Evolutionary conservation across 495 filamentous ascomycete species (phyloP).

Genomic region (Geopyxis carbonaria): DNA sequence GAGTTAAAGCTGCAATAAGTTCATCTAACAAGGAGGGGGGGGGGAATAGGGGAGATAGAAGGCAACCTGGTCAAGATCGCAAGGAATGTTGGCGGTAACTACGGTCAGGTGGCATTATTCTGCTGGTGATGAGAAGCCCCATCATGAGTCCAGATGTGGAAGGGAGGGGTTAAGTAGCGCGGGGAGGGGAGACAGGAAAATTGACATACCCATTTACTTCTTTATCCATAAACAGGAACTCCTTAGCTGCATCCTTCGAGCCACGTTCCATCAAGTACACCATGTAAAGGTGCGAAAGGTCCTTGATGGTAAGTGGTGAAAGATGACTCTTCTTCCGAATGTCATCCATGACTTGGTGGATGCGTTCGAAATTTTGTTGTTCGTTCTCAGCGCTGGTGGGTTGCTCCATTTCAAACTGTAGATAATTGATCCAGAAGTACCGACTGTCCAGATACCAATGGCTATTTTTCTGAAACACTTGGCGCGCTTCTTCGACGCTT

Average conservation of each 20-base stretch:
- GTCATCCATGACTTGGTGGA: conserved; percentile 67
- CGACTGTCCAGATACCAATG: conserved; percentile 73
- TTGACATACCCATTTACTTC: conserved; percentile 63
- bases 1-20: neutral
- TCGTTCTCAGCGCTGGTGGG: conserved; percentile 54
- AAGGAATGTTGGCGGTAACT: no score
- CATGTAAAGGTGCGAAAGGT: conserved; percentile 66
- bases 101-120: no score
- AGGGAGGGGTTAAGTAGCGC: conserved; percentile 9
- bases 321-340: conserved; percentile 61
- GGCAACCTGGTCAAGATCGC: no score
- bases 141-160: conserved; percentile 13
- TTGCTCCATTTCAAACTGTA: conserved; percentile 80
- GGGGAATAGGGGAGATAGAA: neutral
- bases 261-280: conserved; percentile 71
- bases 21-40: neutral
- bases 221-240: conserved; percentile 67
- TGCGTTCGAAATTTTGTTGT: conserved; percentile 45
- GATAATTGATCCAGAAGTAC: conserved; percentile 83
- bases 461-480: conserved; percentile 66
- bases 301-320: conserved; percentile 47
- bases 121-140: conserved; percentile 16
- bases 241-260: conserved; percentile 65
- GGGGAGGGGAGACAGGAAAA: conserved; percentile 1
- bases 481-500: conserved; percentile 63